Evolutionary conservation across 352 stramenopile genomes (phyloP), one percentile per base, ranked within the genome.

Genomic region (Plasmopara viticola): DNA sequence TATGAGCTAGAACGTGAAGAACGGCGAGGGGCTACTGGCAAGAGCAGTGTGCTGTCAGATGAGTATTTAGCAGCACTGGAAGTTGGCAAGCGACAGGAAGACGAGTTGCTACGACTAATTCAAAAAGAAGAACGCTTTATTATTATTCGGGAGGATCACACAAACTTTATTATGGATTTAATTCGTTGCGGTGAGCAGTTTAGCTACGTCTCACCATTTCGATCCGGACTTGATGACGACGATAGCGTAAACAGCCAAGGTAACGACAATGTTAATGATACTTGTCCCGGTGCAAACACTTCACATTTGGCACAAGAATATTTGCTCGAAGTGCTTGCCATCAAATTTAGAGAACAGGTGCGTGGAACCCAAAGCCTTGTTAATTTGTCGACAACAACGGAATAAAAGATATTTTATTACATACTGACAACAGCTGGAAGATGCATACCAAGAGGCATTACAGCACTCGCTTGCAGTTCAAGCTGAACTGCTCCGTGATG

Each of bases 61-160:
- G 74, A 87, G 50, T 86, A 86, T 43, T 47, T 87, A 28, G 72
- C 71, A 10, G 76, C 76, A 28, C 53, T 87, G 13, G 76, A 85
- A 55, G 76, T 85, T 6, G 70, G 72, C 10, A 80, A 82, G 52
- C 74, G 72, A 13, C 74, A 85, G 51, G 74, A 88, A 55, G 74
- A 83, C 47, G 78, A 87, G 53, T 41, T 89, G 33, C 38, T 89
- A 64, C 74, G 78, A 58, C 62, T 90, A 58, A 83, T 86, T 47
- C 76, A 86, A 53, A 87, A 82, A 52, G 78, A 90, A 44, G 79
- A 90, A 60, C 76, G 79, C 50, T 90, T 80, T 68, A 87, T 90
- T 64, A 84, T 90, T 72, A 86, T 90, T 68, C 72, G 75, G 46
- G 79, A 90, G 41, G 74, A 87, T 45, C 79, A 90, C 61, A 77